phyloP scores from a whole-genome alignment of 2,329 filamentous ascomycete genomes.

The Sporothrix mexicana region DNA sequence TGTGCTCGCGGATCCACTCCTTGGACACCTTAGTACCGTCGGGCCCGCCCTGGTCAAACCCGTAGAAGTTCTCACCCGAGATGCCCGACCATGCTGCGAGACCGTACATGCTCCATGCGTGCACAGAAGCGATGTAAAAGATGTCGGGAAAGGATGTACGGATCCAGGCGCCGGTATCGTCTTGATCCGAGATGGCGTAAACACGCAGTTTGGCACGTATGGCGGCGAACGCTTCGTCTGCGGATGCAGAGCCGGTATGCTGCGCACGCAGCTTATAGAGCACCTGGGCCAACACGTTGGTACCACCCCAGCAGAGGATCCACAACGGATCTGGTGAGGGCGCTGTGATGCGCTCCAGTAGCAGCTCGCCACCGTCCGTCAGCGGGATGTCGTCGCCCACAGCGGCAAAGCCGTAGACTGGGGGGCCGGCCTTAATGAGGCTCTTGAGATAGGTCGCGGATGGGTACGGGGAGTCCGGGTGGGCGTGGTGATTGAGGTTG shows the following conservation, averaged over 20 bases:
- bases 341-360: background rate
- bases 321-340: background rate
- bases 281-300: background rate
- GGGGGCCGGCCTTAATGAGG: background rate
- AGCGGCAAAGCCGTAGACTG: background rate
- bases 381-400: background rate
- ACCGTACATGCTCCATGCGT: constrained; percentile 62
- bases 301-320: background rate
- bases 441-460: background rate
- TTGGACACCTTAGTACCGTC: constrained; percentile 55
- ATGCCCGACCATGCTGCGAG: constrained; percentile 63
- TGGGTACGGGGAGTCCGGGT: constrained; percentile 36
- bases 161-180: constrained; percentile 63
- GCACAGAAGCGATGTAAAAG: constrained; percentile 60
- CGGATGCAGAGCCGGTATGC: background rate
- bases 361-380: background rate
- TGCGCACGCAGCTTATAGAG: background rate
- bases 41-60: constrained; percentile 52
- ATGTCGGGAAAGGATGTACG: constrained; percentile 59
- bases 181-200: constrained; percentile 65
- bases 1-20: constrained; percentile 59
- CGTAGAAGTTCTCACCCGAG: constrained; percentile 34
- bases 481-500: constrained; percentile 55
- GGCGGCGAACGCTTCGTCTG: background rate
- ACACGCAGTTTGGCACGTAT: constrained; percentile 51